Evolutionary conservation across 163 green algal genomes (phyloP).

Genomic region (Prototheca wickerhamii): DNA sequence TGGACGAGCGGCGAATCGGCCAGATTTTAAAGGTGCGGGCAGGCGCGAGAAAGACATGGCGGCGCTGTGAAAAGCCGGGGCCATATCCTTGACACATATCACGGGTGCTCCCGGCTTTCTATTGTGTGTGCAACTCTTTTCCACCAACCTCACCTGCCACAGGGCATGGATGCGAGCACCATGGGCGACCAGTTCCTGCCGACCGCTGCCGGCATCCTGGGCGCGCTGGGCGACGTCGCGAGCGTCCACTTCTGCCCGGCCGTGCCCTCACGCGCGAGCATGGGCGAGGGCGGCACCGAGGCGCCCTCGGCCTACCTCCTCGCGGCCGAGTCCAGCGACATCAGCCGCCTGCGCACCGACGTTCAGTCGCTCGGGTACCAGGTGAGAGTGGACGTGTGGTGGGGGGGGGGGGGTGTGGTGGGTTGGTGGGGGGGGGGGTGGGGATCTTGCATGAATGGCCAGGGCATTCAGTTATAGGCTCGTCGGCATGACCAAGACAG

Average conservation of each 20-base stretch:
- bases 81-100: neutral
- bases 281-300: neutral
- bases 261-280: neutral
- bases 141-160: neutral
- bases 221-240: slow-evolving; percentile 44
- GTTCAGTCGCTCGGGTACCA: slow-evolving; percentile 27
- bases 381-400: neutral
- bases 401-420: too few relatives aligned
- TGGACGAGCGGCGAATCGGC: slow-evolving; percentile 40
- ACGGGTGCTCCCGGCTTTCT: neutral
- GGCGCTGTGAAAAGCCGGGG: neutral
- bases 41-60: neutral
- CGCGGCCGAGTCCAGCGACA: slow-evolving; percentile 40
- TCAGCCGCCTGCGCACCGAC: slow-evolving; percentile 35
- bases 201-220: slow-evolving; percentile 32
- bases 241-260: slow-evolving; percentile 30
- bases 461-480: neutral
- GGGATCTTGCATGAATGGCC: neutral
- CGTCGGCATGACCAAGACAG: too few relatives aligned
- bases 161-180: slow-evolving; percentile 17
- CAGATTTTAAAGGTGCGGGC: slow-evolving; percentile 28
- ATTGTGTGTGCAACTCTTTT: neutral
- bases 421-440: too few relatives aligned
- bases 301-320: slow-evolving; percentile 33
- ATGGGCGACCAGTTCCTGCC: slow-evolving; percentile 31